A percentile compares a stretch with the other conserved stretches of the same genome.
phyloP scores from a whole-genome alignment of 2,329 filamentous ascomycete genomes.

The Botrytis fabae region DNA sequence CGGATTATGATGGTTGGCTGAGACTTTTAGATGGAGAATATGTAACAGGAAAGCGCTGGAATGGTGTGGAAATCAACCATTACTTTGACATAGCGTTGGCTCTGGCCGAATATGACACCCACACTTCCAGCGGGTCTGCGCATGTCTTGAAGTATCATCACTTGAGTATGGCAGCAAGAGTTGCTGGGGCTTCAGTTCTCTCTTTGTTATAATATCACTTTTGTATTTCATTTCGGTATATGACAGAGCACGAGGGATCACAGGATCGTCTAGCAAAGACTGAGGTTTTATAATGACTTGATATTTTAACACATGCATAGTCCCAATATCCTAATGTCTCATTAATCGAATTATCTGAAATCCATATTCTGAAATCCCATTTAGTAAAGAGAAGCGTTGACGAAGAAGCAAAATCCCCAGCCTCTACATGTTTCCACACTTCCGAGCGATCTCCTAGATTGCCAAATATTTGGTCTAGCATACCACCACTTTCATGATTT shows the following conservation, averaged over 20 bases:
- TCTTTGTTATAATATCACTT: neutral
- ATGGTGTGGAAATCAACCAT: neutral
- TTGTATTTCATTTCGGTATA: neutral
- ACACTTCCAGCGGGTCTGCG: accelerated
- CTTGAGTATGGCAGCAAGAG: neutral
- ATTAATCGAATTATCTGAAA: neutral
- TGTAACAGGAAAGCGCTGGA: neutral
- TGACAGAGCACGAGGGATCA: neutral
- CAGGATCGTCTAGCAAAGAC: too few relatives aligned
- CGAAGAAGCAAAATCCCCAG: neutral
- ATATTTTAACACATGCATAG: neutral
- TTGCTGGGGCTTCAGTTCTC: neutral
- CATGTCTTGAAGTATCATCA: neutral
- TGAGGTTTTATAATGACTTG: neutral
- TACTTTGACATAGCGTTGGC: slow-evolving; percentile 7
- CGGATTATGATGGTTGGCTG: neutral
- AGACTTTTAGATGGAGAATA: neutral
- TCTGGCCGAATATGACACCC: neutral
- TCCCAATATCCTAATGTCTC: neutral
- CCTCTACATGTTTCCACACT: neutral
- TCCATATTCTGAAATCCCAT: accelerated
- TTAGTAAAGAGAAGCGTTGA: neutral
- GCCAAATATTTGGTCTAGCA: neutral
- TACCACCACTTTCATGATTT: neutral
- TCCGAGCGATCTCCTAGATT: neutral